Base-by-base conservation (phyloP, 208 protist species). In the Leptomonas seymouri region DNA sequence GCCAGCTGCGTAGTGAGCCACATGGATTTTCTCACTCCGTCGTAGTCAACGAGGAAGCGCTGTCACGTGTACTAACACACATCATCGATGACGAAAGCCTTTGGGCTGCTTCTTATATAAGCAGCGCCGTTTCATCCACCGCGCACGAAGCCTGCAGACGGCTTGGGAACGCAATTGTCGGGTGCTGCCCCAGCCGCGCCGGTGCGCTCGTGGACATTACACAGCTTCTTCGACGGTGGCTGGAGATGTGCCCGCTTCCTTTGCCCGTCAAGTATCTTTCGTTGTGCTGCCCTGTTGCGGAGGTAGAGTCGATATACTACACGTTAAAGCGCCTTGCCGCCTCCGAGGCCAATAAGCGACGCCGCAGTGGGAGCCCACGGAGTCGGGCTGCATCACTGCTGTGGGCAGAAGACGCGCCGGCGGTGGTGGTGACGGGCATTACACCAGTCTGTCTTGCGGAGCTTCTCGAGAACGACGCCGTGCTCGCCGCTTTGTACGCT, bases 261-360 rank as follows among this genome's bases (percentile, higher is more conserved):
- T 42, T 72, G 7, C 45, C 72, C n/a, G 50, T 63, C 23, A 46
- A 53, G 20, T 48, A 73, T 39, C 36, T 79, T 15, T 71, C 66
- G 1, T 53, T 79, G 41, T 34, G 23, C 27, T 79, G 59, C 39
- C 51, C 48, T 9, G 27, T 66, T 3, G 41, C 28, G 20, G 74
- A 79, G 66, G 74, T 79, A 12, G 65, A 66, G 46, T 73, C 74
- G 1, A 39, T 66, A 9, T 79, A 79, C 74, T 79, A 70, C 54
- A 62, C 74, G 14, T 55, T 79, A 34, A 79, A 79, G 74, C 67
- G 74, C 25, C 61, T 79, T 21, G 74, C 67, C 16, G 74, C 74
- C 20, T 78, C 65, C 6, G 66, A 73, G 41, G 65, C 69, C 34
- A 46, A 20, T 45, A 23, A 63, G 44, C 63, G 63, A 20, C 56